These are phyloP conservation scores for Falciphora oryzae DNA, from an alignment of 2,329 filamentous ascomycete genomes.

Conservation along the genomic window DNA sequence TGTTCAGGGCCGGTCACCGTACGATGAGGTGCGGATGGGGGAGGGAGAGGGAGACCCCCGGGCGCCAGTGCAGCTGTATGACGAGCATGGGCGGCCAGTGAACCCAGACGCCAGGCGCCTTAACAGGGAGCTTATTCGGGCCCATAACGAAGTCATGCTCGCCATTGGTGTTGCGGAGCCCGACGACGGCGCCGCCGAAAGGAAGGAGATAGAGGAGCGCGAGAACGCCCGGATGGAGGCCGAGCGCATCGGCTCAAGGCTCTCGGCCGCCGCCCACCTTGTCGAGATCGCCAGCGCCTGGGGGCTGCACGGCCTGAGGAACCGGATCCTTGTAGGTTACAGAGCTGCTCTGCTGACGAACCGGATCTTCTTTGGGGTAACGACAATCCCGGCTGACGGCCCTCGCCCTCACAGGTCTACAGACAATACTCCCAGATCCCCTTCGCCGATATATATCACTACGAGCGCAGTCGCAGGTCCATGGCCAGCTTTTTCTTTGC, in stretches of 20 bases:
- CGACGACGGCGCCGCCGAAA: slow-evolving; percentile 36
- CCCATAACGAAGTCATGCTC: slow-evolving; percentile 59
- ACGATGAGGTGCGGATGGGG: slow-evolving; percentile 50
- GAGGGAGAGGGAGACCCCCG: slow-evolving; percentile 36
- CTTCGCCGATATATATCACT: slow-evolving; percentile 37
- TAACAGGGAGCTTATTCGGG: slow-evolving; percentile 51
- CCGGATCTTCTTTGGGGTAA: neutral
- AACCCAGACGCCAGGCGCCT: slow-evolving; percentile 49
- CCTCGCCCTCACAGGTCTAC: slow-evolving; percentile 37
- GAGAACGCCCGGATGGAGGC: neutral
- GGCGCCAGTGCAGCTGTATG: slow-evolving; percentile 43
- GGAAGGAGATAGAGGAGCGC: slow-evolving; percentile 39
- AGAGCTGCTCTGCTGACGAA: neutral
- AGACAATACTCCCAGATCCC: slow-evolving; percentile 42
- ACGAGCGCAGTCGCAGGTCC: slow-evolving; percentile 29
- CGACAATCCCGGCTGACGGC: neutral
- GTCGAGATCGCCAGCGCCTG: slow-evolving; percentile 41
- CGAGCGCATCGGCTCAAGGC: slow-evolving; percentile 30
- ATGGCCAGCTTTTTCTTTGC: slow-evolving; percentile 27
- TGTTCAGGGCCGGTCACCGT: slow-evolving; percentile 51
- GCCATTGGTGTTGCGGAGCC: slow-evolving; percentile 58
- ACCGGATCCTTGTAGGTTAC: slow-evolving; percentile 44
- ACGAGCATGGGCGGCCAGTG: slow-evolving; percentile 48
- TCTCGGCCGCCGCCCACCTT: slow-evolving; percentile 29
- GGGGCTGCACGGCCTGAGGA: slow-evolving; percentile 46